Conservation (phyloP, 768 basidiomycete genomes). For the Leucocoprinus birnbaumii region DNA sequence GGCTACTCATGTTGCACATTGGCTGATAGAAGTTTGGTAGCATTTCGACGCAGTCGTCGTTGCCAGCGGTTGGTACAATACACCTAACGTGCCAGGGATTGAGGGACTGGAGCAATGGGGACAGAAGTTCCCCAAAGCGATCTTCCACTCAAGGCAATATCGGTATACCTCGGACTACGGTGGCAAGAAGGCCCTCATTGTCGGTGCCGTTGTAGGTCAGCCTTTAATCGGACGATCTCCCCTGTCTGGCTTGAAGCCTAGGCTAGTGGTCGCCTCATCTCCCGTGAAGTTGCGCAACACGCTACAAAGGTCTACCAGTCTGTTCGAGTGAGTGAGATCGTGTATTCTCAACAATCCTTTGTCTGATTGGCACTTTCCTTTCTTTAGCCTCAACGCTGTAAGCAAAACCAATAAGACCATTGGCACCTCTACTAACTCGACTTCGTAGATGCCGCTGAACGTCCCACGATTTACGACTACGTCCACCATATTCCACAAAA, state of each 20-base stretch:
- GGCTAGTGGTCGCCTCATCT: constrained; percentile 35
- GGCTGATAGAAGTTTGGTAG: constrained; percentile 20
- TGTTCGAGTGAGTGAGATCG: constrained; percentile 19
- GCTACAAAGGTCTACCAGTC: constrained; percentile 31
- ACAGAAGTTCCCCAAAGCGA: constrained; percentile 26
- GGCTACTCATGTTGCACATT: background rate
- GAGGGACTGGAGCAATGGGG: constrained; percentile 33
- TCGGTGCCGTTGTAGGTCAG: constrained; percentile 33
- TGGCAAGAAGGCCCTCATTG: constrained; percentile 37
- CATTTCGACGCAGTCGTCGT: constrained; percentile 33
- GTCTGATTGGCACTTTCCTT: too few species aligned
- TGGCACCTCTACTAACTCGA: background rate
- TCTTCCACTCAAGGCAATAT: constrained; percentile 41
- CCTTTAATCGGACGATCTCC: too few species aligned
- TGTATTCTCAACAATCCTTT: background rate
- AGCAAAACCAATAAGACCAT: too few species aligned
- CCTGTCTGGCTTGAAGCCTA: constrained; percentile 6
- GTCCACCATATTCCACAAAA: constrained; percentile 27
- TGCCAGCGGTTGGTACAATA: constrained; percentile 31
- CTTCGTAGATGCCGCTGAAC: background rate
- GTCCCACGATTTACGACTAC: constrained; percentile 14
- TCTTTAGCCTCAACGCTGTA: too few species aligned
- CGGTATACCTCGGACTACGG: constrained; percentile 31
- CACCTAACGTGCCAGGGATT: constrained; percentile 30
- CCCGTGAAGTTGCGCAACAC: constrained; percentile 28